Evolutionary conservation across 768 basidiomycete genomes (phyloP), one percentile per base, ranked within the genome.

Genomic region (Pleurotus cornucopiae): DNA sequence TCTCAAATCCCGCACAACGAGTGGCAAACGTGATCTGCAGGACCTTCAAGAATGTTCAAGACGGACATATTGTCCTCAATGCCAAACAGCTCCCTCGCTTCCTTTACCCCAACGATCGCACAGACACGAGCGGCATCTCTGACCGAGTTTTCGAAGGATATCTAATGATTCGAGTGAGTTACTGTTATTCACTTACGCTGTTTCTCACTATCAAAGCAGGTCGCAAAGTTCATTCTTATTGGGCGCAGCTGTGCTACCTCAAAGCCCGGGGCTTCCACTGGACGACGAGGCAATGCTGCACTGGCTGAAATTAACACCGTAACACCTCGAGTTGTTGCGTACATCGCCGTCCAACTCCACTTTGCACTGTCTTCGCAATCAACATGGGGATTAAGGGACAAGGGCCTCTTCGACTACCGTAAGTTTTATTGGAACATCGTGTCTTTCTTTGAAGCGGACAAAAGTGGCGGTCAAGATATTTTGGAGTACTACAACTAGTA

Each of bases 81-180:
- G 41, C 38, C 3, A 16, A 41, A 57, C 48, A 71, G 71, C 69
- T 67, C 70, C 64, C 47, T 67, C 63, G 49, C 64, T 65, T 13
- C 66, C 70, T 39, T 68, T 60, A 40, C 54, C 58, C 48, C 69
- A 53, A 63, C 67, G 67, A 60, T 64, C 59, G 11, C 60, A 67
- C 54, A 59, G 52, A 53, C 14, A 4, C 5, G 4, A 21, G 9
- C 13, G 37, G 41, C n/a, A 13, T 53, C 20, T 18, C 9, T 6
- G 41, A 53, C 4, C 20, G 37, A 16, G 23, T 41, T 3, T 39
- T 53, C 4, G 39, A 39, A 39, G 52, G 52, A 9, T 44, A 53
- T 23, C 6, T 53, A 12, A 53, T 53, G 52, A 26, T 44, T 53
- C 51, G 51, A 4, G 51, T 53, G 23, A 53, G 51, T 6, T 21